phyloP scores from a whole-genome alignment of 495 filamentous ascomycete genomes.

The Tuber indicum region DNA sequence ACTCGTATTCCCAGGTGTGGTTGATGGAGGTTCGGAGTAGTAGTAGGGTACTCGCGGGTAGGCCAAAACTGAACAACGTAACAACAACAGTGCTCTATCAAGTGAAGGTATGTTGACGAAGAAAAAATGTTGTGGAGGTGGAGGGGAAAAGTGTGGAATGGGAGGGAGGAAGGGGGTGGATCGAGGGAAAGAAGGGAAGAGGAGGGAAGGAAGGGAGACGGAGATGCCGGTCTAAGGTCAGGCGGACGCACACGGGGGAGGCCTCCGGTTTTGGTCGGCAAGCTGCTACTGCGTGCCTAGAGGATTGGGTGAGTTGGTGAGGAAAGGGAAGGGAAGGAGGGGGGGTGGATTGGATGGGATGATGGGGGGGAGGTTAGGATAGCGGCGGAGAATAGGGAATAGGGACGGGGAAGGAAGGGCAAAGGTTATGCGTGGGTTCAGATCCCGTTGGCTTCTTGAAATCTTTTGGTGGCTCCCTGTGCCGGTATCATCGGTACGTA shows the following conservation, averaged over 20 bases:
- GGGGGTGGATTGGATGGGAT: not conserved
- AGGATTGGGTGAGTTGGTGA: not conserved
- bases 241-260: slow-evolving; percentile 38
- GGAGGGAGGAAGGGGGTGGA: not conserved
- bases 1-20: slow-evolving; percentile 2
- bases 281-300: slow-evolving; percentile 22
- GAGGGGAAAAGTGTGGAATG: not conserved
- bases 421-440: slow-evolving; percentile 21
- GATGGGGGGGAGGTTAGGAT: not conserved
- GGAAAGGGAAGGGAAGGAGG: slow-evolving; percentile 10
- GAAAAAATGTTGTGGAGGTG: not conserved
- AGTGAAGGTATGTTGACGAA: not conserved
- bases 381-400: slow-evolving; percentile 5
- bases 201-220: slow-evolving; percentile 18
- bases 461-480: not conserved
- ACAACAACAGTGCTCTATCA: not conserved
- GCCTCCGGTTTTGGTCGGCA: slow-evolving; percentile 39
- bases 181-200: slow-evolving; percentile 16
- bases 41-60: not conserved
- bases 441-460: not conserved
- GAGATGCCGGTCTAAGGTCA: slow-evolving; percentile 36
- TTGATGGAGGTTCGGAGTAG: not conserved
- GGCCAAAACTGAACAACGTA: not conserved
- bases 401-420: slow-evolving; percentile 14
- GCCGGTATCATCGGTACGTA: slow-evolving; percentile 1